Percentiles rank a stretch among this genome's conserved stretches.
Conservation (phyloP, 768 basidiomycete genomes). For the Collybia sordida region DNA sequence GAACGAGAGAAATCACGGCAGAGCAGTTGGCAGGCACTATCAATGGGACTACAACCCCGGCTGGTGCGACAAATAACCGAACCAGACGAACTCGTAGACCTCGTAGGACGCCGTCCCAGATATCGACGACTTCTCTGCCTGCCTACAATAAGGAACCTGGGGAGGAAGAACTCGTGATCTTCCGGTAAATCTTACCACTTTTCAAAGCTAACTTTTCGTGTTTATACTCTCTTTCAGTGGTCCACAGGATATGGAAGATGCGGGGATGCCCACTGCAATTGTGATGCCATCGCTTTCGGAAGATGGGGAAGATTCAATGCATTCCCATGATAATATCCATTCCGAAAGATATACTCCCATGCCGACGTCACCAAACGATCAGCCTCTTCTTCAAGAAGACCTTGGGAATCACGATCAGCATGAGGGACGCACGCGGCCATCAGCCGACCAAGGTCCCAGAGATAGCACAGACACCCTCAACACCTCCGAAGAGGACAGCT, state of each 20-base stretch:
- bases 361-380: slow-evolving; percentile 38
- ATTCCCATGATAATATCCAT: slow-evolving; percentile 27
- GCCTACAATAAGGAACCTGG: slow-evolving; percentile 85
- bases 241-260: slow-evolving; percentile 54
- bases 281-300: slow-evolving; percentile 38
- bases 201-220: neutral
- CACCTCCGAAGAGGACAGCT: slow-evolving; percentile 28
- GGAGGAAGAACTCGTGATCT: slow-evolving; percentile 77
- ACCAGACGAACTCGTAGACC: slow-evolving; percentile 35
- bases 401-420: slow-evolving; percentile 24
- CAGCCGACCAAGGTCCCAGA: slow-evolving; percentile 20
- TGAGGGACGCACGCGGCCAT: slow-evolving; percentile 13
- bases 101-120: slow-evolving; percentile 74
- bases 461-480: slow-evolving; percentile 28
- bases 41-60: slow-evolving; percentile 23
- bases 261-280: slow-evolving; percentile 38
- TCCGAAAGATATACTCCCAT: slow-evolving; percentile 34
- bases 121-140: slow-evolving; percentile 76
- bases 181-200: slow-evolving; percentile 30
- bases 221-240: slow-evolving; percentile 33
- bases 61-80: slow-evolving; percentile 23
- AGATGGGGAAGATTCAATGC: slow-evolving; percentile 30
- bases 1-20: slow-evolving; percentile 47
- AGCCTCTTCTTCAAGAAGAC: slow-evolving; percentile 40
- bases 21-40: slow-evolving; percentile 55